Conservation (phyloP, 23 red algal genomes). For the Gracilaria domingensis region DNA sequence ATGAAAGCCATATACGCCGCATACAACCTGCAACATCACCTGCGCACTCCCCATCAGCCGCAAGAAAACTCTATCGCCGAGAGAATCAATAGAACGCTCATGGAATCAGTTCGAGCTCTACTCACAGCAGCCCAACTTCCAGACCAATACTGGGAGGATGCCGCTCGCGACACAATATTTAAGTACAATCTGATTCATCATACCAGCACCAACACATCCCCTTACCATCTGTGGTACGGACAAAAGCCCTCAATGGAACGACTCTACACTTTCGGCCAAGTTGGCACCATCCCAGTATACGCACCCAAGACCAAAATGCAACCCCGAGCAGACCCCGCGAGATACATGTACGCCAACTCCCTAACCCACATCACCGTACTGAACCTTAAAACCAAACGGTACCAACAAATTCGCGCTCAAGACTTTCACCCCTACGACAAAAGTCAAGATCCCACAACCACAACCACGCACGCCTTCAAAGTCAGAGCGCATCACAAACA, state of each 20-base stretch:
- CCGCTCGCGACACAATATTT: too few species aligned
- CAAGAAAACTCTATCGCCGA: constrained; percentile 40
- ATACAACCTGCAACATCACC: too few species aligned
- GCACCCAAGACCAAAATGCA: not conserved
- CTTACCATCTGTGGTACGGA: constrained; percentile 13
- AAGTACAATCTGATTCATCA: too few species aligned
- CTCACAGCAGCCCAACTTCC: too few species aligned
- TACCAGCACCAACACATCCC: not conserved
- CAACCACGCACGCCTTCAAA: constrained; percentile 23
- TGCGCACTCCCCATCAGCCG: constrained; percentile 24
- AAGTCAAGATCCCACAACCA: constrained; percentile 15
- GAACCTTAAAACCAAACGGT: not conserved
- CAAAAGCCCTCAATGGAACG: not conserved
- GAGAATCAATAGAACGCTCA: constrained; percentile 31
- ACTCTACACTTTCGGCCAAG: constrained; percentile 16
- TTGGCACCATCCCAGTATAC: constrained; percentile 4
- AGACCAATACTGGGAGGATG: too few species aligned
- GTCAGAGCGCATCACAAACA: not conserved
- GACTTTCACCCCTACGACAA: constrained; percentile 36
- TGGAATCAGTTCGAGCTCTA: not conserved
- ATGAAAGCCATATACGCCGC: too few species aligned
- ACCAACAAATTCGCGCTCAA: constrained; percentile 13
- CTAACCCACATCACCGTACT: not conserved
- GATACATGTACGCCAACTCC: constrained; percentile 17
- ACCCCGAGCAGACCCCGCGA: constrained; percentile 16